Base-by-base conservation (phyloP, 768 basidiomycete species). In the Stropharia rugosoannulata region DNA sequence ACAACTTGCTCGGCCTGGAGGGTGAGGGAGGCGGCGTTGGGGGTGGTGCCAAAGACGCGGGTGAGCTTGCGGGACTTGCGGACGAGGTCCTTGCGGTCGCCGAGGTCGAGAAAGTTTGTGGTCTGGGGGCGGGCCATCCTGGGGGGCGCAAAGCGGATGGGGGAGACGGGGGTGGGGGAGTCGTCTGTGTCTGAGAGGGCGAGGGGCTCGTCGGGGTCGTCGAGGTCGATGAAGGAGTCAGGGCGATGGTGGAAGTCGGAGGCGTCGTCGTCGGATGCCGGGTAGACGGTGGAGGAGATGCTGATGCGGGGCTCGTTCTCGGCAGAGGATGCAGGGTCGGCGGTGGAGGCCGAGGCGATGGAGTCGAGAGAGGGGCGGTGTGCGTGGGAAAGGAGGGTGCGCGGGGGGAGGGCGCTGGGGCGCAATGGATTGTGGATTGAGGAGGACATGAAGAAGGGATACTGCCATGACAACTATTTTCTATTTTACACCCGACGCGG, bases 1-100 rank as follows among this genome's bases (percentile, higher is more conserved):
- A 18, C 25, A 15, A 18, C 39, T 12, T 19, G 38, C 27, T 12
- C 13, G 15, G 13, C 29, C 8, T 15, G 51, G 51, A 11, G 68
- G 27, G 68, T 59, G 49, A 77, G 61, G 5, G 68, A 71, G 9
- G 80, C 80, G 4, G 75, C 72, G 5, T 73, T 77, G 3, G 87
- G 89, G 3, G 78, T 82, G 68, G 83, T 78, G 40, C 91, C 91
- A 52, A 93, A 86, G n/a, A 93, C 73, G 59, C 86, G 85, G n/a
- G 87, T 78, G 46, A 93, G 80, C 69, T 94, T 94, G 63, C 87
- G 84, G 49, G 85, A 82, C 62, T 86, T 87, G 51, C 83, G 77
- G 32, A 93, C 75, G 54, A 87, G 83, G 48, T 89, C 89, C 0
- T 86, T 81, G 29, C 91, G 89, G 59, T 88, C 84, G 10, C 78